These are phyloP conservation scores for Barnettozyma sp. DNA, from an alignment of 805 yeast species.

Conservation along the genomic window DNA sequence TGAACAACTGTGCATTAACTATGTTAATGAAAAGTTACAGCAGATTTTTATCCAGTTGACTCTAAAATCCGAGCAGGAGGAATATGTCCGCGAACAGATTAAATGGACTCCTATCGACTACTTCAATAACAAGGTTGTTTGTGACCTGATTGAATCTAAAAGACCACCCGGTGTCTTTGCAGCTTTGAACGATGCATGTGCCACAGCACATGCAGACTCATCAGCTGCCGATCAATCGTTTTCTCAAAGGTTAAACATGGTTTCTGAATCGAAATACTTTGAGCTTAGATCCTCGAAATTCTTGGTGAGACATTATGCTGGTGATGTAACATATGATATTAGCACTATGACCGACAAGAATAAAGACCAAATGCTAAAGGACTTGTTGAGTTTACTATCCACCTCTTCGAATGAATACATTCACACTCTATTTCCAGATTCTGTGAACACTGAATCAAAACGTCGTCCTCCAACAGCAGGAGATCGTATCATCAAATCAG, in stretches of 20 bases:
- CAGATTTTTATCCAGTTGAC: slow-evolving; percentile 95
- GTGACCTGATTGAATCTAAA: slow-evolving; percentile 89
- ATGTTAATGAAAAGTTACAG: slow-evolving; percentile 92
- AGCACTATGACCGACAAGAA: slow-evolving; percentile 92
- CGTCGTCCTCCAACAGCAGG: slow-evolving; percentile 94
- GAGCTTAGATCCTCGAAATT: slow-evolving; percentile 85
- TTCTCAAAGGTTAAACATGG: slow-evolving; percentile 83
- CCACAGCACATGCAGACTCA: slow-evolving; percentile 97
- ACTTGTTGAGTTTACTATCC: slow-evolving; percentile 69
- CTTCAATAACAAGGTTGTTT: slow-evolving; percentile 92
- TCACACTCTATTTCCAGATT: slow-evolving; percentile 51
- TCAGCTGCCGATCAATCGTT: slow-evolving; percentile 95
- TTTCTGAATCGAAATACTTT: slow-evolving; percentile 77
- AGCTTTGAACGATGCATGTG: slow-evolving; percentile 92
- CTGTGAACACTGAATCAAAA: slow-evolving; percentile 58
- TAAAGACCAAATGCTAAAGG: slow-evolving; percentile 88
- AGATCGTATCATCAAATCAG: slow-evolving; percentile 87
- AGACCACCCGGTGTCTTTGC: slow-evolving; percentile 97
- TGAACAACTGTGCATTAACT: slow-evolving; percentile 92
- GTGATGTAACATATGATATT: slow-evolving; percentile 93
- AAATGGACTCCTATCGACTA: slow-evolving; percentile 97
- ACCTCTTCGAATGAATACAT: slow-evolving; percentile 66
- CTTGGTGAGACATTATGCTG: slow-evolving; percentile 93
- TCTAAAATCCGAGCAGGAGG: slow-evolving; percentile 95
- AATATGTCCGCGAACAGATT: slow-evolving; percentile 89